Conservation (phyloP, 1,284 basidiomycete genomes). For the Pterula multifida region DNA sequence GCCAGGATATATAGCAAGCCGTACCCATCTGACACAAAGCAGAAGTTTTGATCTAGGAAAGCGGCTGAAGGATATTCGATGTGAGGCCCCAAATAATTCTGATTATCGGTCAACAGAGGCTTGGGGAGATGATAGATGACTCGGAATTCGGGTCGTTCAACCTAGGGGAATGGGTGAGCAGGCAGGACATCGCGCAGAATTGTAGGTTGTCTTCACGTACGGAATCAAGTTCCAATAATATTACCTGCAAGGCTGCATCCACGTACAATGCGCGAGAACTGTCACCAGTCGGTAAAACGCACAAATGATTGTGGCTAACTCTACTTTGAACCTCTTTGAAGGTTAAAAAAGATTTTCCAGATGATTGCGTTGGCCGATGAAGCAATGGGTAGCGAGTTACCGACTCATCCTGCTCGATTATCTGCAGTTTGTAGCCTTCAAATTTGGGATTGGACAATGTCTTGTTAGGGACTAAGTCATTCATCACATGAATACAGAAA, state of each 20-base stretch:
- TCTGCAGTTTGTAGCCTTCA: conserved; percentile 69
- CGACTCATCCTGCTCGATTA: conserved; percentile 40
- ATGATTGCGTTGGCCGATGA: conserved; percentile 46
- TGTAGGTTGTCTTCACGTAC: conserved; percentile 26
- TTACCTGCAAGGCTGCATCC: conserved; percentile 53
- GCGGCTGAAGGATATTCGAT: conserved; percentile 71
- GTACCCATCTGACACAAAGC: conserved; percentile 62
- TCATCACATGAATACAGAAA: no score
- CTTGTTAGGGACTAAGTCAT: neutral
- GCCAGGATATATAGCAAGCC: conserved; percentile 56
- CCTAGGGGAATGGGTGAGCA: conserved; percentile 31
- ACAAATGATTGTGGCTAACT: conserved; percentile 78
- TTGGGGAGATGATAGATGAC: conserved; percentile 50
- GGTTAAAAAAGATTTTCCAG: conserved; percentile 47
- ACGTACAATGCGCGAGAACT: conserved; percentile 53
- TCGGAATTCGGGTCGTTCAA: conserved; percentile 30
- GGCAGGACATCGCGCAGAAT: conserved; percentile 12
- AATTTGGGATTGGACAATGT: conserved; percentile 69
- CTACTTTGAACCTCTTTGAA: conserved; percentile 77
- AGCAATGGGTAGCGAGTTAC: conserved; percentile 39
- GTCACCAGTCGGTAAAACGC: conserved; percentile 25
- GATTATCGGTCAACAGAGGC: conserved; percentile 26
- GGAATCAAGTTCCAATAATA: conserved; percentile 44
- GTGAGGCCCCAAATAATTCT: conserved; percentile 20
- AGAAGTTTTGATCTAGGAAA: conserved; percentile 37